A percentile compares a stretch with the other conserved stretches of the same genome.
phyloP scores from a whole-genome alignment of 306 rosid species.

The Castanea crenata region DNA sequence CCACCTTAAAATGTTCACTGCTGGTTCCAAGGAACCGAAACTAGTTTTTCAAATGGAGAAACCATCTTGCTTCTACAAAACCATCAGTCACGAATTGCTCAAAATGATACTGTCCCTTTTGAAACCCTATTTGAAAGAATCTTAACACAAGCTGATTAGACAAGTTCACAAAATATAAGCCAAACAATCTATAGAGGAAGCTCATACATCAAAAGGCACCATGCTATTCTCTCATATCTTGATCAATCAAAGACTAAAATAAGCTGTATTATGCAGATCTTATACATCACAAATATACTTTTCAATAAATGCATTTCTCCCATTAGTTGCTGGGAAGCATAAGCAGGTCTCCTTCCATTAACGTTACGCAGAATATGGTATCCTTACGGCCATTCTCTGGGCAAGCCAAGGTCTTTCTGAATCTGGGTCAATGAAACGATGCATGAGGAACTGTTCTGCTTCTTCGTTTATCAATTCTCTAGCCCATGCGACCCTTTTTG shows the following conservation, averaged over 20 bases:
- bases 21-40: too few species aligned
- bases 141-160: background rate
- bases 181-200: background rate
- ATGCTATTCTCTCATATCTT: constrained; percentile 10
- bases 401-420: constrained; percentile 75
- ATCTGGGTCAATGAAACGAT: constrained; percentile 70
- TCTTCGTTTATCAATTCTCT: constrained; percentile 60
- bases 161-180: background rate
- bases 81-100: background rate
- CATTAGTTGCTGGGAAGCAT: constrained; percentile 7
- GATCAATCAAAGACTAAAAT: constrained; percentile 2
- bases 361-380: constrained; percentile 69
- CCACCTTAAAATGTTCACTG: too few species aligned
- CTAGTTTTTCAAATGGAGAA: background rate
- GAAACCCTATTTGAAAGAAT: background rate
- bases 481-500: constrained; percentile 65
- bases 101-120: background rate
- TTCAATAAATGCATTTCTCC: background rate
- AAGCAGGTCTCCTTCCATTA: constrained; percentile 1
- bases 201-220: background rate
- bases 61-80: background rate
- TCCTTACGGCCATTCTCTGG: constrained; percentile 67
- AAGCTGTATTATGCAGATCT: constrained; percentile 1
- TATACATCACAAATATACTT: background rate
- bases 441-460: constrained; percentile 67